Base-by-base conservation (phyloP, 2,329 filamentous ascomycete species). In the Exophiala aquamarina region DNA sequence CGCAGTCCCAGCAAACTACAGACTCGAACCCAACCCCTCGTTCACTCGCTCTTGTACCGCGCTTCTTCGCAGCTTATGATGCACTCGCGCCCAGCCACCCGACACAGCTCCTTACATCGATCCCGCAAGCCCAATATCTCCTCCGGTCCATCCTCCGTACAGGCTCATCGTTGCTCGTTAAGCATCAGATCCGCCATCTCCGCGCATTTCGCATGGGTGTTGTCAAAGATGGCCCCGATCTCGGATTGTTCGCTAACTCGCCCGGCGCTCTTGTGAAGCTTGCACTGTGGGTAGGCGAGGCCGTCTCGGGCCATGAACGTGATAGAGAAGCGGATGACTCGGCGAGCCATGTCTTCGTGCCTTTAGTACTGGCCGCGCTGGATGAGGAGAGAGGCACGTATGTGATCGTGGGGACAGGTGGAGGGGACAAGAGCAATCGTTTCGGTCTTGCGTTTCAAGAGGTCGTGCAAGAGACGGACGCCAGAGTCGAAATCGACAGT, bases 371-470 rank as follows among this genome's bases (percentile, higher is more conserved):
- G 37, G 93, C 90, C 1, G 87, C 89, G 7, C 73, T 97, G 13
- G 90, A 97, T 60, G 92, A 97, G 66, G 83, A 81, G 47, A 76
- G 91, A 29, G 88, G 89, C 1, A 83, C 95, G 1, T 98, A 96
- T 64, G 79, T 96, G 1, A 88, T 98, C 3, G 92, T 98, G 1
- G 93, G 93, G 23, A 91, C 92, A 0, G 92, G 91, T 3, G 90
- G 91, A 2, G 15, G 14, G 4, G 35, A n/a, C 10, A 15, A 19
- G 35, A 37, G 17, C 42, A 98, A 97, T 69, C 82, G 87, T 40
- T 98, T 98, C 62, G 93, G 93, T 6, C 90, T 86, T 60, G 92
- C 93, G 3, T 98, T 98, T 67, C 90, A 96, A 65, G 90, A 95
- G 63, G 93, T 97, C 1, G 87, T 95, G 2, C 81, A 86, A 41